These are phyloP conservation scores for Quillaja saponaria DNA, from an alignment of 306 rosid genomes.

Conservation along the genomic window DNA sequence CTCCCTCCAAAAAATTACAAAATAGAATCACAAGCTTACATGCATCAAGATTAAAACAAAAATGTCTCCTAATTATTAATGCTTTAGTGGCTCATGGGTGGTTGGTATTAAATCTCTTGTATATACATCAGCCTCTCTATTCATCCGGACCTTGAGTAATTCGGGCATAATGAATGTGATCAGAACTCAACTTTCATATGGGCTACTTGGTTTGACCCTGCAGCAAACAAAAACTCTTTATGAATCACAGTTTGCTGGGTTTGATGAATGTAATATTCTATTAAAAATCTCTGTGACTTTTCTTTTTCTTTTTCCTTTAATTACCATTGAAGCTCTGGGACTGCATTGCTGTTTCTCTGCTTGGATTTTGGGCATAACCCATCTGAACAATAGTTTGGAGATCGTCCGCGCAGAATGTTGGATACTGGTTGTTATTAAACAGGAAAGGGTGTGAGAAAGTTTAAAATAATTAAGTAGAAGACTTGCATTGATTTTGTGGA, in stretches of 20 bases:
- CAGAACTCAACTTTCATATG: constrained; percentile 79
- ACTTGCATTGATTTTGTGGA: background rate
- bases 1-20: constrained; percentile 45
- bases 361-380: constrained; percentile 72
- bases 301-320: constrained; percentile 9
- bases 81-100: constrained; percentile 42
- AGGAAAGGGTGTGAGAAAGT: background rate
- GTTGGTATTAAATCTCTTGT: constrained; percentile 51
- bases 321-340: constrained; percentile 67
- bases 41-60: constrained; percentile 29
- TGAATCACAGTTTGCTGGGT: constrained; percentile 31
- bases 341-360: constrained; percentile 48
- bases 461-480: constrained; percentile 13
- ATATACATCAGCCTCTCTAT: constrained; percentile 55
- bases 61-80: no score
- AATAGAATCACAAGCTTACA: constrained; percentile 43
- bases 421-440: constrained; percentile 44
- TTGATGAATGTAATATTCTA: constrained; percentile 33
- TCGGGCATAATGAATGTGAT: constrained; percentile 46
- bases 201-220: constrained; percentile 75
- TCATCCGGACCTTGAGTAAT: constrained; percentile 43
- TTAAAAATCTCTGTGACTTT: constrained; percentile 9
- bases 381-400: constrained; percentile 82
- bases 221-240: constrained; percentile 11
- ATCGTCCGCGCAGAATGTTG: constrained; percentile 77